phyloP scores from a whole-genome alignment of 2,329 filamentous ascomycete genomes.

The Acarospora socialis region DNA sequence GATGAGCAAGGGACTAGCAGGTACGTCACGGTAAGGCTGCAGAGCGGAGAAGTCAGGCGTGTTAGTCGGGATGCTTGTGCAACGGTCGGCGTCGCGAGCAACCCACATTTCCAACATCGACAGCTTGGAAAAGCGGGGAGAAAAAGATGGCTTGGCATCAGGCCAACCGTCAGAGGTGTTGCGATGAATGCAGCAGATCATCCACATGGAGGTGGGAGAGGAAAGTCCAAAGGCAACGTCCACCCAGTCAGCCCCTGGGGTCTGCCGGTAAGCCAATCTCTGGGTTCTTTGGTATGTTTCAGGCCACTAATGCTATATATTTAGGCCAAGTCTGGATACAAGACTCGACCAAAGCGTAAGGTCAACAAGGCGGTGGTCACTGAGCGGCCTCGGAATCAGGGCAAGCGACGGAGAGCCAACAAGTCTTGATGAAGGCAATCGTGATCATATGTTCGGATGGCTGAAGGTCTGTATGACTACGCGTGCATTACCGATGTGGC shows the following conservation, averaged over 20 bases:
- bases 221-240: slow-evolving; percentile 97
- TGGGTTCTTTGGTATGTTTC: slow-evolving; percentile 12
- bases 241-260: slow-evolving; percentile 95
- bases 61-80: slow-evolving; percentile 88
- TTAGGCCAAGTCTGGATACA: slow-evolving; percentile 52
- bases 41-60: slow-evolving; percentile 82
- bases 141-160: slow-evolving; percentile 82
- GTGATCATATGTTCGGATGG: no score
- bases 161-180: slow-evolving; percentile 89
- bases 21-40: slow-evolving; percentile 71
- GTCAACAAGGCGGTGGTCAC: slow-evolving; percentile 84
- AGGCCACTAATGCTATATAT: slow-evolving; percentile 6
- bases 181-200: slow-evolving; percentile 99
- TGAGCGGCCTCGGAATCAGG: slow-evolving; percentile 73
- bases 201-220: slow-evolving; percentile 96
- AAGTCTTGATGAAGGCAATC: slow-evolving; percentile 22
- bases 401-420: slow-evolving; percentile 63
- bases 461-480: no score
- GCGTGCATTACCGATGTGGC: no score
- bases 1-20: slow-evolving; percentile 53
- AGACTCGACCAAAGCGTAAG: slow-evolving; percentile 80
- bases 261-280: slow-evolving; percentile 64
- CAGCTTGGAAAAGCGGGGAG: slow-evolving; percentile 92
- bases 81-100: slow-evolving; percentile 88
- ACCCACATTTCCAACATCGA: slow-evolving; percentile 76